Percentiles rank a stretch among this genome's conserved stretches.
These are phyloP conservation scores for Phytophthora litchii DNA, from an alignment of 352 stramenopile genomes.

Conservation along the genomic window DNA sequence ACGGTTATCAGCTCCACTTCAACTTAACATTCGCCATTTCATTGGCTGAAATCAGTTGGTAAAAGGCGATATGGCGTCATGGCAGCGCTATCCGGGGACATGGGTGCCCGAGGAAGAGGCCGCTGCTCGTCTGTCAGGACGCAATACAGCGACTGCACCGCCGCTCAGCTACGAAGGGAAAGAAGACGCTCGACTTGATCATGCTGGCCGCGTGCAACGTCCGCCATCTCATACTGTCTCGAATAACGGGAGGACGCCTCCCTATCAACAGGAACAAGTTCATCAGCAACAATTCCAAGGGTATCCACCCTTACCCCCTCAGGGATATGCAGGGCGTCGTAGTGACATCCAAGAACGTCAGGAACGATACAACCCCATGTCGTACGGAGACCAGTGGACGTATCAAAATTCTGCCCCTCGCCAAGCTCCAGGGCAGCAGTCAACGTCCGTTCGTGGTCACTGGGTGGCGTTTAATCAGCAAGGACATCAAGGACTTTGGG, in stretches of 20 bases:
- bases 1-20: slow-evolving; percentile 15
- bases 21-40: slow-evolving; percentile 1
- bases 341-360: slow-evolving; percentile 3
- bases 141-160: slow-evolving; percentile 16
- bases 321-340: slow-evolving; percentile 8
- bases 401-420: slow-evolving; percentile 5
- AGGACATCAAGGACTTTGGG: not conserved
- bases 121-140: not conserved
- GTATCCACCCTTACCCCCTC: slow-evolving; percentile 6
- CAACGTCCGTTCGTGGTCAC: slow-evolving; percentile 12
- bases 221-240: not conserved
- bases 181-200: not conserved
- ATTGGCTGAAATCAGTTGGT: slow-evolving; percentile 7
- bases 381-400: slow-evolving; percentile 13
- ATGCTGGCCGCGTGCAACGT: slow-evolving; percentile 14
- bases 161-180: not conserved
- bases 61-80: slow-evolving; percentile 31
- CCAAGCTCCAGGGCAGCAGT: slow-evolving; percentile 15
- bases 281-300: slow-evolving; percentile 5
- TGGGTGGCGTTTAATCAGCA: slow-evolving; percentile 20
- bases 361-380: not conserved
- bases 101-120: slow-evolving; percentile 8
- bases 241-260: slow-evolving; percentile 1
- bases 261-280: slow-evolving; percentile 11
- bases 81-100: slow-evolving; percentile 22